Percentiles rank a stretch among this genome's conserved stretches.
phyloP scores from a whole-genome alignment of 78 protist species.

The Protostelium mycophagum region DNA sequence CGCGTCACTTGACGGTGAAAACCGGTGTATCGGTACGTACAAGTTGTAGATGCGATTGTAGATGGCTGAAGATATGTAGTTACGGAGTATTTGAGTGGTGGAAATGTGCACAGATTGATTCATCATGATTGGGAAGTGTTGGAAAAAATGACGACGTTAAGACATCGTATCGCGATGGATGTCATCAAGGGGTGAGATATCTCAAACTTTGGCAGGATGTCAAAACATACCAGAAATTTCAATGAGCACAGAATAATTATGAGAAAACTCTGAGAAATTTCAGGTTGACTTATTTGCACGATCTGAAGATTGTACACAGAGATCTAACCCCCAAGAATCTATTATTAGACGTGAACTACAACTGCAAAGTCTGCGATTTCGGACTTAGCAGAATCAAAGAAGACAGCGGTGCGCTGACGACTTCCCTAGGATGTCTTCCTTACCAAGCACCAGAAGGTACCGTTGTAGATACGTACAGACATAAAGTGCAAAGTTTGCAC shows the following conservation, averaged over 20 bases:
- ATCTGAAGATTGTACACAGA: constrained; percentile 58
- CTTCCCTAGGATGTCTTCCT: constrained; percentile 42
- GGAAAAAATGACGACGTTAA: constrained; percentile 14
- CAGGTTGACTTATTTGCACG: constrained; percentile 59
- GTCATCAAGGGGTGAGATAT: constrained; percentile 38
- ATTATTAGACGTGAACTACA: constrained; percentile 35
- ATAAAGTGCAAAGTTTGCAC: too few relatives aligned
- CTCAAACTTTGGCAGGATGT: too few relatives aligned
- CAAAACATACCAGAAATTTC: too few relatives aligned
- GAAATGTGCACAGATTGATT: constrained; percentile 27
- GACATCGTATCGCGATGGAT: constrained; percentile 24
- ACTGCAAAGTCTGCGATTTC: constrained; percentile 58
- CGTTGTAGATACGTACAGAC: not conserved
- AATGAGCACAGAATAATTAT: too few relatives aligned
- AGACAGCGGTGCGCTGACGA: constrained; percentile 53
- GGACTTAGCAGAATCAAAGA: constrained; percentile 38
- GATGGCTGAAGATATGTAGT: not conserved
- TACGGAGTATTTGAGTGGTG: constrained; percentile 59
- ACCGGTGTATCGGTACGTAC: constrained; percentile 24
- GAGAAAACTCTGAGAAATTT: too few relatives aligned
- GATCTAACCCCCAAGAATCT: constrained; percentile 69
- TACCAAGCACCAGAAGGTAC: constrained; percentile 57
- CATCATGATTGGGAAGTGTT: constrained; percentile 22
- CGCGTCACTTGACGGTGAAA: constrained; percentile 45
- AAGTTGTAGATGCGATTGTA: not conserved